Conservation (phyloP, 202 grass and related monocot species). For the Elaeis oleifera region DNA sequence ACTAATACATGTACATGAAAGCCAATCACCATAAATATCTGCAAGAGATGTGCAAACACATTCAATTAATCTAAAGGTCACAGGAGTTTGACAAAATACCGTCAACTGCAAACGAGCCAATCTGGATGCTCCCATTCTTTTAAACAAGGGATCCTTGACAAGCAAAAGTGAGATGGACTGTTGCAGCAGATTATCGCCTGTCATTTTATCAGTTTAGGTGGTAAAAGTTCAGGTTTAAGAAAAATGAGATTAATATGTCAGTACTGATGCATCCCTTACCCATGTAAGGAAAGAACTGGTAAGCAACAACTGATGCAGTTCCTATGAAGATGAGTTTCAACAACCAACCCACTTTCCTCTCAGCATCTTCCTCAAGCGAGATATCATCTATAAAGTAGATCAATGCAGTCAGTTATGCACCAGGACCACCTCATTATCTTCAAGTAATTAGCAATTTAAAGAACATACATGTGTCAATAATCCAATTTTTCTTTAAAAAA, state of each 20-base stretch:
- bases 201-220: constrained; percentile 36
- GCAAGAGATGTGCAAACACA: too few species aligned
- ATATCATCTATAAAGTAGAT: constrained; percentile 49
- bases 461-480: too few species aligned
- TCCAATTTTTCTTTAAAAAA: too few species aligned
- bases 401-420: constrained; percentile 8
- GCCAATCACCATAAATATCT: too few species aligned
- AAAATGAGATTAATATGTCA: constrained; percentile 5
- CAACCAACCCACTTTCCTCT: constrained; percentile 86
- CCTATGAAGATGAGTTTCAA: constrained; percentile 74
- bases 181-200: constrained; percentile 77
- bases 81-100: constrained; percentile 36
- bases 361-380: constrained; percentile 78
- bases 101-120: constrained; percentile 72
- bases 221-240: constrained; percentile 24
- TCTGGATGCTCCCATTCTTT: constrained; percentile 77
- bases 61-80: too few species aligned
- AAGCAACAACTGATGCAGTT: constrained; percentile 74
- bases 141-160: constrained; percentile 93
- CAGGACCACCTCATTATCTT: too few species aligned
- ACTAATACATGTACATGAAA: too few species aligned
- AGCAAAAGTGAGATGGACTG: constrained; percentile 83
- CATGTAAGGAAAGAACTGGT: constrained; percentile 95
- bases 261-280: constrained; percentile 29
- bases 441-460: too few species aligned